phyloP scores from a whole-genome alignment of 164 flowering plant genomes.

The Dillenia suffruticosa region DNA sequence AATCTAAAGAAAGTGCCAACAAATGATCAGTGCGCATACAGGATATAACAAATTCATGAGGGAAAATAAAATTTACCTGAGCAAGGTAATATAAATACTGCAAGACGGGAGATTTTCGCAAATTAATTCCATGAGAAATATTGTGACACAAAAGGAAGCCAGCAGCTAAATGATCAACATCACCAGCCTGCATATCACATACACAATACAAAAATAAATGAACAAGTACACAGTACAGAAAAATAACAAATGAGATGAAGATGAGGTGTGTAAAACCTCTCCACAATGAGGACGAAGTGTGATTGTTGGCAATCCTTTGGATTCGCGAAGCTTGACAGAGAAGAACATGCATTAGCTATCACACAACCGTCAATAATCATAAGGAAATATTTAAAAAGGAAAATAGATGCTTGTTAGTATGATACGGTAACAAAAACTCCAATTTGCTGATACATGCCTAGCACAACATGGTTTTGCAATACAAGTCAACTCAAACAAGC shows the following conservation, averaged over 20 bases:
- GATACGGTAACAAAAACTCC: no score
- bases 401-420: no score
- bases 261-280: slow-evolving; percentile 33
- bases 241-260: not conserved
- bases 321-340: slow-evolving; percentile 56
- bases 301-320: slow-evolving; percentile 56
- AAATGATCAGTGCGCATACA: no score
- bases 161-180: slow-evolving; percentile 69
- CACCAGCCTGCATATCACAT: slow-evolving; percentile 57
- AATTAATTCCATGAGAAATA: slow-evolving; percentile 62
- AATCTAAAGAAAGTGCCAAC: no score
- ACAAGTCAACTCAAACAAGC: no score
- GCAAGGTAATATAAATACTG: slow-evolving; percentile 74
- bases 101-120: slow-evolving; percentile 64
- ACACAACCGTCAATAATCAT: no score
- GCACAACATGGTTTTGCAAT: no score
- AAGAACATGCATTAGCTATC: not conserved
- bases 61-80: slow-evolving; percentile 37
- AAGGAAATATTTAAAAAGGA: no score
- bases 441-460: no score
- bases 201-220: not conserved
- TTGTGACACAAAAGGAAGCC: slow-evolving; percentile 57
- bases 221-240: not conserved
- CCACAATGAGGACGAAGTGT: slow-evolving; percentile 67
- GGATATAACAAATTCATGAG: not conserved